Percentiles rank a stretch among this genome's conserved stretches.
phyloP scores from a whole-genome alignment of 345 rosid species.

The Syzygium grande region DNA sequence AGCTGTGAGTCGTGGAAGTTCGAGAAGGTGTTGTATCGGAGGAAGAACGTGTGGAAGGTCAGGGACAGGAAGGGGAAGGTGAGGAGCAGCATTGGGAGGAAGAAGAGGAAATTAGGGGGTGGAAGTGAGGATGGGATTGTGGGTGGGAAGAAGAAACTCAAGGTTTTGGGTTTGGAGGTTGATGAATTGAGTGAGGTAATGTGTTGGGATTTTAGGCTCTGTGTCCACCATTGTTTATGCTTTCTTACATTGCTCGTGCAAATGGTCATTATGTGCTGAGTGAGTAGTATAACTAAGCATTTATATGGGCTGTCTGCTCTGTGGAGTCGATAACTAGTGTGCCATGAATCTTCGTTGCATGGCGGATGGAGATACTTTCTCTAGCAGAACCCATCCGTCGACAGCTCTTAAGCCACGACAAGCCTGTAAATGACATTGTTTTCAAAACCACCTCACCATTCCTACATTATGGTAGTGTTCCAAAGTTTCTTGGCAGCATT shows the following conservation, averaged over 20 bases:
- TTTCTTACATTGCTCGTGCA: not conserved
- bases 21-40: slow-evolving; percentile 71
- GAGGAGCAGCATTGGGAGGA: slow-evolving; percentile 33
- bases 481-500: not conserved
- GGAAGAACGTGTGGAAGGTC: slow-evolving; percentile 79
- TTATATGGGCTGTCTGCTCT: not conserved
- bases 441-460: not conserved
- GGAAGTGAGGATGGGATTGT: slow-evolving; percentile 7
- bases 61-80: slow-evolving; percentile 75
- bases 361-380: not conserved
- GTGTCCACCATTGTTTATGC: not conserved
- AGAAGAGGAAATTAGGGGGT: slow-evolving; percentile 37
- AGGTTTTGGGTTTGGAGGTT: not conserved
- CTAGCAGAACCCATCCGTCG: not conserved
- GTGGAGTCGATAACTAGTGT: not conserved
- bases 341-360: not conserved
- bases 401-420: not conserved
- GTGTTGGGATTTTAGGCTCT: not conserved
- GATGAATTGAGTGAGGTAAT: not conserved
- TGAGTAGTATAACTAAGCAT: not conserved
- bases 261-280: not conserved
- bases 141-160: slow-evolving; percentile 30
- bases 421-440: not conserved
- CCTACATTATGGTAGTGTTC: not conserved
- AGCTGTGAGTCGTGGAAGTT: slow-evolving; percentile 75